phyloP scores from a whole-genome alignment of 2,329 filamentous ascomycete genomes.

The Ceratocystis albifundus region DNA sequence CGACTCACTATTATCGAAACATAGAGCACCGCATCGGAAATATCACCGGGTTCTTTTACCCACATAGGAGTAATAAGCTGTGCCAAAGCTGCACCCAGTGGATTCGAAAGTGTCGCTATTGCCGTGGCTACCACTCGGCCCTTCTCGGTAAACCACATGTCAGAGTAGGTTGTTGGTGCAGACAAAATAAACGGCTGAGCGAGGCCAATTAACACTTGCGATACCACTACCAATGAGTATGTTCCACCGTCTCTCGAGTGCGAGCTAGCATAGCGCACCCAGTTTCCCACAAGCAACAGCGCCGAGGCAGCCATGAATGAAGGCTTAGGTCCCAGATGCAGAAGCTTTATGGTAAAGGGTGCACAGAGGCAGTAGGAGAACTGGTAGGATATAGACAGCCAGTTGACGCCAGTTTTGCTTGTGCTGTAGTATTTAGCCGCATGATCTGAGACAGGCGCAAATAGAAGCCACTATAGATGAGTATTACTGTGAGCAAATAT shows the following conservation, averaged over 20 bases:
- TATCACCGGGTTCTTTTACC: conserved; percentile 49
- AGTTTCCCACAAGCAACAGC: conserved; percentile 73
- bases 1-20: conserved; percentile 66
- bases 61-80: conserved; percentile 76
- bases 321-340: conserved; percentile 68
- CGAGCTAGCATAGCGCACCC: conserved; percentile 73
- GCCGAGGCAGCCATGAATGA: conserved; percentile 63
- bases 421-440: conserved; percentile 66
- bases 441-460: conserved; percentile 66
- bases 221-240: conserved; percentile 73
- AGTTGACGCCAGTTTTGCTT: conserved; percentile 69
- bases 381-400: conserved; percentile 79
- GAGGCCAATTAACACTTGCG: conserved; percentile 79
- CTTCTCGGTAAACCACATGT: conserved; percentile 72
- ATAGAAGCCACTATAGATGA: conserved; percentile 68
- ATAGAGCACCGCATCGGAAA: conserved; percentile 76
- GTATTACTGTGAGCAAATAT: conserved; percentile 14
- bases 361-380: conserved; percentile 68
- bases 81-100: conserved; percentile 76
- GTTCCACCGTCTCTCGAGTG: conserved; percentile 42
- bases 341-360: conserved; percentile 61
- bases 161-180: conserved; percentile 81
- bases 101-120: conserved; percentile 73
- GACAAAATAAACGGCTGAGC: conserved; percentile 86
- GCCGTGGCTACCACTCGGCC: conserved; percentile 84